These are phyloP conservation scores for Saturnispora quitensis DNA, from an alignment of 805 yeast species.

Conservation along the genomic window DNA sequence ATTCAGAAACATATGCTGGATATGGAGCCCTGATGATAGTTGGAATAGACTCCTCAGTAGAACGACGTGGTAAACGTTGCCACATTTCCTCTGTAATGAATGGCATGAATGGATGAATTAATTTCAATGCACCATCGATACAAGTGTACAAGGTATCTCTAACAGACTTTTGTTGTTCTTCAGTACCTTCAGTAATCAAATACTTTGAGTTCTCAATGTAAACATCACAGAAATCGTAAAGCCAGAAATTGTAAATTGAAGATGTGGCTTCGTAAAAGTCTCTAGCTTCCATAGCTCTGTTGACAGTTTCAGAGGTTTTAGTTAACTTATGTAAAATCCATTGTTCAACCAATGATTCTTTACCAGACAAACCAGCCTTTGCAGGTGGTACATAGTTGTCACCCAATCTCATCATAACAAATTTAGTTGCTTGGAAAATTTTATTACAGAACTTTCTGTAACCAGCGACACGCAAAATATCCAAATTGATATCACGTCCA, in stretches of 20 bases:
- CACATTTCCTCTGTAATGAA: conserved; percentile 95
- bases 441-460: conserved; percentile 99
- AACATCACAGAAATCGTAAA: conserved; percentile 89
- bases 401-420: conserved; percentile 88
- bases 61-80: conserved; percentile 93
- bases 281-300: conserved; percentile 65
- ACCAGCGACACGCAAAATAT: conserved; percentile 94
- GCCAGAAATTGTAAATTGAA: conserved; percentile 90
- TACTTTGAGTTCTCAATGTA: conserved; percentile 96
- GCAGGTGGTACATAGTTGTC: conserved; percentile 80
- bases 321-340: conserved; percentile 91
- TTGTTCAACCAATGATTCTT: conserved; percentile 86
- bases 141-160: conserved; percentile 90
- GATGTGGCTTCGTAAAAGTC: conserved; percentile 85
- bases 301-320: conserved; percentile 54
- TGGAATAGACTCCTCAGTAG: conserved; percentile 47
- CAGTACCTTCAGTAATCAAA: conserved; percentile 84
- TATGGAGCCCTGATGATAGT: conserved; percentile 74
- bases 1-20: conserved; percentile 57
- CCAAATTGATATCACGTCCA: conserved; percentile 95
- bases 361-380: conserved; percentile 49
- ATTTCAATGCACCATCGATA: conserved; percentile 79
- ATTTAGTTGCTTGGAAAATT: conserved; percentile 97
- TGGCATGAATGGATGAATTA: conserved; percentile 99
- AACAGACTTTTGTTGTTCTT: conserved; percentile 77